A percentile compares a stretch with the other conserved stretches of the same genome.
phyloP scores from a whole-genome alignment of 495 filamentous ascomycete species.

The Amniculicola lignicola region DNA sequence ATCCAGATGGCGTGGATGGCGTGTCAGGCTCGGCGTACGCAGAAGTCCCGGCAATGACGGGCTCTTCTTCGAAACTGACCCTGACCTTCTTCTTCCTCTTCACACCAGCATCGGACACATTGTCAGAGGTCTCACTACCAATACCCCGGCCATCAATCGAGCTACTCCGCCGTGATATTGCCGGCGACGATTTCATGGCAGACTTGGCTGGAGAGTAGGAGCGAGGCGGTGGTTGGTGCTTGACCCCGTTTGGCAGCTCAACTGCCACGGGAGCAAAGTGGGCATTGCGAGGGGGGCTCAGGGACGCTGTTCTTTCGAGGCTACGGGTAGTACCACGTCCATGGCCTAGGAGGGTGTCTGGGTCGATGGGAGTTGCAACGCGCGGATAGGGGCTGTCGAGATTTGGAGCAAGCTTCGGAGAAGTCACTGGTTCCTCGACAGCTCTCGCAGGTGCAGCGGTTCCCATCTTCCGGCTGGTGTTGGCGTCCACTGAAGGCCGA shows the following conservation, averaged over 20 bases:
- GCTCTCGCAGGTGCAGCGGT: neutral
- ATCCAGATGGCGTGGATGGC: conserved; percentile 16
- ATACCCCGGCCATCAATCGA: conserved; percentile 40
- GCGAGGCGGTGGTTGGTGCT: conserved; percentile 73
- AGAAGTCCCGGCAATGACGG: conserved; percentile 59
- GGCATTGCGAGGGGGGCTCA: conserved; percentile 65
- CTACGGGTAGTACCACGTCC: neutral
- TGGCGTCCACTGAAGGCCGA: neutral
- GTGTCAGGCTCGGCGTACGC: conserved; percentile 36
- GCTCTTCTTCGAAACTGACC: conserved; percentile 83
- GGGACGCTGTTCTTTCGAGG: conserved; percentile 45
- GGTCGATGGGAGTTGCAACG: neutral
- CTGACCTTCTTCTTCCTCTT: conserved; percentile 66
- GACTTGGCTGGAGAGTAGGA: conserved; percentile 85
- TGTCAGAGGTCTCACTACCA: conserved; percentile 60
- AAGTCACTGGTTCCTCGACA: neutral
- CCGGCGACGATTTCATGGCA: conserved; percentile 68
- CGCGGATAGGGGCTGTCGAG: conserved; percentile 17
- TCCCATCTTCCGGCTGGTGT: conserved; percentile 3
- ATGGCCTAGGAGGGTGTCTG: neutral
- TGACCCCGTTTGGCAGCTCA: conserved; percentile 47
- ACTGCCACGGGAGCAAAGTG: conserved; percentile 66
- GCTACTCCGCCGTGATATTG: conserved; percentile 30
- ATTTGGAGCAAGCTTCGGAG: conserved; percentile 13
- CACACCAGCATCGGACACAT: conserved; percentile 59